These are phyloP conservation scores for Elsinoe fawcettii DNA, from an alignment of 2,329 filamentous ascomycete genomes.

Conservation along the genomic window DNA sequence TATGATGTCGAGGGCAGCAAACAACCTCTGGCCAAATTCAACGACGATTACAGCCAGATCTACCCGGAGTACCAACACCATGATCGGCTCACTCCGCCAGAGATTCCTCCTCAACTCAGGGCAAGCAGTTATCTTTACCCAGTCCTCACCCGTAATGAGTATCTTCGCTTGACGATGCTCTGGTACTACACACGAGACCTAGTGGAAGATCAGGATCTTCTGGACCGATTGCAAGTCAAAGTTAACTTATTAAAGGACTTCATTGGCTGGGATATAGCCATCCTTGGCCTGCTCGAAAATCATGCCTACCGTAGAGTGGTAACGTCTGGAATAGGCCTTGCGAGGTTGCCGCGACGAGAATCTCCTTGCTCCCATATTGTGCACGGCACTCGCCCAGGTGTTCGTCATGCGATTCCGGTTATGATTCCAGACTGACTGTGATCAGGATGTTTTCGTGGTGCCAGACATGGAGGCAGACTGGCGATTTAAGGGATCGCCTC, in stretches of 20 bases:
- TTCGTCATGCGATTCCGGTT: no score
- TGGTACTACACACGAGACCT: constrained; percentile 41
- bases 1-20: neutral
- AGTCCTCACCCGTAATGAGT: constrained; percentile 31
- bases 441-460: constrained; percentile 34
- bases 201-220: constrained; percentile 34
- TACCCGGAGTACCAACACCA: neutral
- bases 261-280: constrained; percentile 41
- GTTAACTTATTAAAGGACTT: constrained; percentile 35
- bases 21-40: neutral
- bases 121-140: constrained; percentile 29
- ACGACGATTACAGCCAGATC: neutral
- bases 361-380: constrained; percentile 41
- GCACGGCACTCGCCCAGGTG: neutral
- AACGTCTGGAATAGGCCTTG: constrained; percentile 36
- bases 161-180: constrained; percentile 32
- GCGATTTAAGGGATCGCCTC: constrained; percentile 37
- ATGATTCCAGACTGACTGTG: no score
- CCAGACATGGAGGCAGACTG: constrained; percentile 39
- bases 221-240: constrained; percentile 38
- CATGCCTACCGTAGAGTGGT: constrained; percentile 39
- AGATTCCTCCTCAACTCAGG: neutral
- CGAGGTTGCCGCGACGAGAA: constrained; percentile 39
- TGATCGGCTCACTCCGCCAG: neutral
- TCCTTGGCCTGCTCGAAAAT: constrained; percentile 38